Conservation (phyloP, 306 rosid genomes). For the Lagenaria siceraria region DNA sequence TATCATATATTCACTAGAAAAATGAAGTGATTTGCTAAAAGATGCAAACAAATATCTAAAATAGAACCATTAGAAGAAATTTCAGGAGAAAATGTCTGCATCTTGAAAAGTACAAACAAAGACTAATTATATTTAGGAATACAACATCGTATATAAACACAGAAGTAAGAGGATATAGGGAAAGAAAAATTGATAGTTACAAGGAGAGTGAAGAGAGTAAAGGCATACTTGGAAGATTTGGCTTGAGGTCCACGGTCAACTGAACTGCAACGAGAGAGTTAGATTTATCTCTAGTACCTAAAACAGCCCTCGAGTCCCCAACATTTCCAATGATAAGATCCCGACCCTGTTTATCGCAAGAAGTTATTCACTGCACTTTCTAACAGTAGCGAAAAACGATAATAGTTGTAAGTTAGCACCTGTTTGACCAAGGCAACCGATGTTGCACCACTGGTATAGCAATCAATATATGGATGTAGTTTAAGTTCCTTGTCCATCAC, state of each 20-base stretch:
- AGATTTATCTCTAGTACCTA: conserved; percentile 45
- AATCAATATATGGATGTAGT: conserved; percentile 42
- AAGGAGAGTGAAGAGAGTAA: conserved; percentile 12
- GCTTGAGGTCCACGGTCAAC: conserved; percentile 74
- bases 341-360: conserved; percentile 34
- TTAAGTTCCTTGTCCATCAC: conserved; percentile 73
- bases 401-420: conserved; percentile 23
- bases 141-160: not conserved
- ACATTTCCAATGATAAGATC: conserved; percentile 56
- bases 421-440: conserved; percentile 67
- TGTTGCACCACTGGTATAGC: conserved; percentile 72
- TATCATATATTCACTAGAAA: not conserved
- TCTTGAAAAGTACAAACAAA: not conserved
- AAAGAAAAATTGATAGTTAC: not conserved
- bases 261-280: conserved; percentile 44
- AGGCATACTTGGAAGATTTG: conserved; percentile 59
- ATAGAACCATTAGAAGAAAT: not conserved
- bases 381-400: not conserved
- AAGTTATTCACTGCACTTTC: not conserved
- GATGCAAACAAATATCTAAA: not conserved
- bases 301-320: conserved; percentile 60
- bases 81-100: not conserved
- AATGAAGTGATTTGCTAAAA: not conserved
- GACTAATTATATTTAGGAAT: not conserved
- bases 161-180: not conserved